A percentile compares a stretch with the other conserved stretches of the same genome.
Conservation (phyloP, 768 basidiomycete species). For the Auriculariales sp. region DNA sequence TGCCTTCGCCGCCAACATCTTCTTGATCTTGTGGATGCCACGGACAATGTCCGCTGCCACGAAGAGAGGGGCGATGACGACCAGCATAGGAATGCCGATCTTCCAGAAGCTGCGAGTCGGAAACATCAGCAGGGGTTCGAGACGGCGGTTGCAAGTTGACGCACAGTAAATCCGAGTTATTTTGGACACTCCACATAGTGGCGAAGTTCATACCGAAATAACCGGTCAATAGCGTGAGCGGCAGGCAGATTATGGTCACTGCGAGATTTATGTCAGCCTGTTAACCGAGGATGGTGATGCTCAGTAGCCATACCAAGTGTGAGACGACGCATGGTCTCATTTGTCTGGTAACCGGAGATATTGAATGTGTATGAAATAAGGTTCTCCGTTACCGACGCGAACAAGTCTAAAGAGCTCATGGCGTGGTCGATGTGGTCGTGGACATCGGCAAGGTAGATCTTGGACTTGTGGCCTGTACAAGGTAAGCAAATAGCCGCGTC, state of each 20-base stretch:
- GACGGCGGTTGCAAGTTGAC: slow-evolving; percentile 7
- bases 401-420: slow-evolving; percentile 43
- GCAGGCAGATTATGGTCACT: slow-evolving; percentile 51
- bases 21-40: slow-evolving; percentile 31
- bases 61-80: slow-evolving; percentile 36
- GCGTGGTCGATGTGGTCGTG: slow-evolving; percentile 58
- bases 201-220: slow-evolving; percentile 64
- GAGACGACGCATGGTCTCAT: neutral
- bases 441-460: slow-evolving; percentile 61
- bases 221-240: slow-evolving; percentile 53
- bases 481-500: too few relatives aligned
- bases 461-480: slow-evolving; percentile 51
- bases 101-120: slow-evolving; percentile 41
- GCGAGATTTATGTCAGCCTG: slow-evolving; percentile 48
- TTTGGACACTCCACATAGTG: slow-evolving; percentile 32
- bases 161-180: slow-evolving; percentile 33
- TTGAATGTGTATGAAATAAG: slow-evolving; percentile 65
- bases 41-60: slow-evolving; percentile 33
- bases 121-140: neutral
- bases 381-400: slow-evolving; percentile 54
- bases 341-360: slow-evolving; percentile 2
- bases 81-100: slow-evolving; percentile 46
- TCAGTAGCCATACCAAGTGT: too few relatives aligned
- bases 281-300: too few relatives aligned
- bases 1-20: slow-evolving; percentile 10